Percentiles rank a stretch among this genome's conserved stretches.
Conservation (phyloP, 495 filamentous ascomycete genomes). For the Hypoxylon crocopeplum region DNA sequence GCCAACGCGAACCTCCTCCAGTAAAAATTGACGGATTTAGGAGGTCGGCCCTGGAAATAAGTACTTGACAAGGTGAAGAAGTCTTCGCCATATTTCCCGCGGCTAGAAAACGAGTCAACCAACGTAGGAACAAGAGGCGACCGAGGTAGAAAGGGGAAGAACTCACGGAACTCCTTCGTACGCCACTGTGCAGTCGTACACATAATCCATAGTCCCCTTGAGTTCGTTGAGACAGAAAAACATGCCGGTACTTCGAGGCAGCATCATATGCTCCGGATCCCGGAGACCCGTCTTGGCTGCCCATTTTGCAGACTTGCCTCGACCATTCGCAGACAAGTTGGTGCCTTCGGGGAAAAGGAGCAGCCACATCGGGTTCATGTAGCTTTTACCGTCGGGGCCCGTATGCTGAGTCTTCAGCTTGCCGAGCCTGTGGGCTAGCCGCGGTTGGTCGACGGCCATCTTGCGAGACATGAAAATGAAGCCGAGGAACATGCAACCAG, state of each 20-base stretch:
- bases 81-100: slow-evolving; percentile 75
- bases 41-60: slow-evolving; percentile 78
- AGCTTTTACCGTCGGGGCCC: slow-evolving; percentile 58
- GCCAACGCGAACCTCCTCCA: slow-evolving; percentile 75
- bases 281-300: slow-evolving; percentile 70
- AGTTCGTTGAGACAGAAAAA: slow-evolving; percentile 79
- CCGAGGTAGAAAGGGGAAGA: background rate
- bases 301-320: slow-evolving; percentile 68
- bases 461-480: slow-evolving; percentile 88
- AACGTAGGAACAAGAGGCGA: background rate
- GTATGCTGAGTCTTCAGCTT: slow-evolving; percentile 66
- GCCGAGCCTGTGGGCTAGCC: slow-evolving; percentile 69
- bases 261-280: slow-evolving; percentile 70
- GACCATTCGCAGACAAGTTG: slow-evolving; percentile 71
- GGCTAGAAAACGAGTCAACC: slow-evolving; percentile 47
- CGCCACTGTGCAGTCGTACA: slow-evolving; percentile 86
- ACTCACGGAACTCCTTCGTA: slow-evolving; percentile 83
- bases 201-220: slow-evolving; percentile 72
- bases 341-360: slow-evolving; percentile 87
- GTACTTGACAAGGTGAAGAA: slow-evolving; percentile 75
- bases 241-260: slow-evolving; percentile 78
- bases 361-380: slow-evolving; percentile 82
- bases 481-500: slow-evolving; percentile 81
- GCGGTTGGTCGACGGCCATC: slow-evolving; percentile 77
- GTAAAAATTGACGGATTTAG: slow-evolving; percentile 85